phyloP scores from a whole-genome alignment of 495 filamentous ascomycete genomes.

The Glarea lozoyensis region DNA sequence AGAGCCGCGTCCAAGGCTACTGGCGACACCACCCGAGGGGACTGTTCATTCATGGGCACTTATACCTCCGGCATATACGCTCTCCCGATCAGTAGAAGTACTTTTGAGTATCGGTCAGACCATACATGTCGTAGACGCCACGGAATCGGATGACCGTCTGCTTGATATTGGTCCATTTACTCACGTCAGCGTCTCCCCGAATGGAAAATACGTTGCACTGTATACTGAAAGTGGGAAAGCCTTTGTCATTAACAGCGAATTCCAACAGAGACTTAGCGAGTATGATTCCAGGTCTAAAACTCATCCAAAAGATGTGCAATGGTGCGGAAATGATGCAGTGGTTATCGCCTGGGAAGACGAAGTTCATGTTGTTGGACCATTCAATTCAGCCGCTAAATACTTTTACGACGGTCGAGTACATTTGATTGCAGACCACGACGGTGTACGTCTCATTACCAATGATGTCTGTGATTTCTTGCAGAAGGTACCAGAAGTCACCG shows the following conservation, averaged over 20 bases:
- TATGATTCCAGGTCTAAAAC: conserved; percentile 81
- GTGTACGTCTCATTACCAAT: conserved; percentile 77
- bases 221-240: conserved; percentile 80
- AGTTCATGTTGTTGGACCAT: conserved; percentile 87
- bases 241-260: conserved; percentile 91
- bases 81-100: conserved; percentile 94
- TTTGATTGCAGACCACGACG: conserved; percentile 83
- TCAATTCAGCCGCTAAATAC: conserved; percentile 68
- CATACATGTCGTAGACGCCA: conserved; percentile 75
- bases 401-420: conserved; percentile 90
- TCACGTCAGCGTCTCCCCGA: conserved; percentile 82
- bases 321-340: conserved; percentile 95
- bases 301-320: conserved; percentile 79
- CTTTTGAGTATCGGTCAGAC: conserved; percentile 80
- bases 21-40: conserved; percentile 70
- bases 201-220: conserved; percentile 77
- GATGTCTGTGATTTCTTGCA: conserved; percentile 94
- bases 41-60: conserved; percentile 82
- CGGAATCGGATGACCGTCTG: conserved; percentile 82
- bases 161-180: conserved; percentile 88
- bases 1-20: conserved; percentile 77
- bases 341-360: conserved; percentile 97
- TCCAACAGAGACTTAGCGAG: conserved; percentile 83
- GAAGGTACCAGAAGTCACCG: conserved; percentile 79
- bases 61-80: conserved; percentile 78